Conservation (phyloP, 768 basidiomycete species). For the Dendrothele bispora region DNA sequence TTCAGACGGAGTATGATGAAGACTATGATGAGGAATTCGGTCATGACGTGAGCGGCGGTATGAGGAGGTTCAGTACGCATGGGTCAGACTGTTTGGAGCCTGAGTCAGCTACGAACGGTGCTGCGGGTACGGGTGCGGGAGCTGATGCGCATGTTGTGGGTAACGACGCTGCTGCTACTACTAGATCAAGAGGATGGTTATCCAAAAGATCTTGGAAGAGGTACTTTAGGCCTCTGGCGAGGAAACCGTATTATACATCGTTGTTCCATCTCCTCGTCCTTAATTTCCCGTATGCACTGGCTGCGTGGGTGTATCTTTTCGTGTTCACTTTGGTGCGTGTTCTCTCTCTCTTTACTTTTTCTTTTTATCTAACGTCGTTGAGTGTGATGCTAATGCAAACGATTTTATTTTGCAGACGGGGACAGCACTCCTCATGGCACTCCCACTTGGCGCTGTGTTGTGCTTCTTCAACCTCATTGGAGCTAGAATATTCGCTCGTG, state of each 20-base stretch:
- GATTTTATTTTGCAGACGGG: conserved; percentile 63
- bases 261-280: conserved; percentile 69
- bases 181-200: conserved; percentile 26
- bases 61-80: neutral
- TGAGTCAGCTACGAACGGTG: neutral
- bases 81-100: neutral
- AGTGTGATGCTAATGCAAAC: too few relatives aligned
- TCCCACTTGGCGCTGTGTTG: conserved; percentile 74
- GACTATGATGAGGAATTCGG: conserved; percentile 22
- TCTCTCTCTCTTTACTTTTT: conserved; percentile 1
- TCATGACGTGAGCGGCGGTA: conserved; percentile 8
- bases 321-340: conserved; percentile 76
- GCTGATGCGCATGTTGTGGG: neutral
- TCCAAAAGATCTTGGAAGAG: conserved; percentile 41
- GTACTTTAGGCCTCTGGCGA: conserved; percentile 66
- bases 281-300: conserved; percentile 78
- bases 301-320: conserved; percentile 80
- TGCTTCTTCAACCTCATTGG: conserved; percentile 79
- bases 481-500: conserved; percentile 67
- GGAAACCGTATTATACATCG: conserved; percentile 59
- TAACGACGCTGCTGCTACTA: conserved; percentile 10
- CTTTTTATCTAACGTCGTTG: neutral
- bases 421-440: conserved; percentile 75
- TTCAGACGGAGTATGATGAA: conserved; percentile 49
- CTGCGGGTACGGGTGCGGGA: neutral